A percentile compares a stretch with the other conserved stretches of the same genome.
Conservation (phyloP, 495 filamentous ascomycete species). For the Aspergillus ostianus region DNA sequence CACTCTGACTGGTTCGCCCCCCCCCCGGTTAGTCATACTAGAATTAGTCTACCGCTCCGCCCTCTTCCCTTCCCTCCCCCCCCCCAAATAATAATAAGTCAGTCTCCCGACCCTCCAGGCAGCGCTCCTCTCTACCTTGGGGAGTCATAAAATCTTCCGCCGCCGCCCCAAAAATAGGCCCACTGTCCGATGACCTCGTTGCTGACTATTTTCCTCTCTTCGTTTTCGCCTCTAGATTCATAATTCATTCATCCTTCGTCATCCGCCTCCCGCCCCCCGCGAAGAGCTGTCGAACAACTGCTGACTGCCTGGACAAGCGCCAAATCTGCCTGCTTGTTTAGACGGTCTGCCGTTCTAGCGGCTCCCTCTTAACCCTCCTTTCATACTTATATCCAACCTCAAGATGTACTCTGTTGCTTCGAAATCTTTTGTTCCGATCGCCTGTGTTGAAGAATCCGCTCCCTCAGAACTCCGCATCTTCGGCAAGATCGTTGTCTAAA, state of each 20-base stretch:
- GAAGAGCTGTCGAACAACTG: constrained; percentile 4
- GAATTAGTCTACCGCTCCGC: constrained; percentile 17
- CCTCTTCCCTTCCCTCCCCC: neutral
- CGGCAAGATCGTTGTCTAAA: constrained; percentile 28
- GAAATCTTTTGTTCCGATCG: constrained; percentile 30
- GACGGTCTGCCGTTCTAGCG: constrained; percentile 26
- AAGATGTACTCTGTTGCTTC: constrained; percentile 36
- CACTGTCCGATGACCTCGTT: constrained; percentile 7
- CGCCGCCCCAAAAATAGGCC: constrained; percentile 5
- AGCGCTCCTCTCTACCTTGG: constrained; percentile 19
- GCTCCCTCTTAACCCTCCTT: constrained; percentile 21
- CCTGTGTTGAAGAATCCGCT: constrained; percentile 27
- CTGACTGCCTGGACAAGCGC: constrained; percentile 29
- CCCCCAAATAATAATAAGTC: neutral
- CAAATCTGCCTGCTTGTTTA: constrained; percentile 25
- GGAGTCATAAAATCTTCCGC: constrained; percentile 19
- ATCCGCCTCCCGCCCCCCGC: neutral
- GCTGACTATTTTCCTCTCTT: constrained; percentile 17
- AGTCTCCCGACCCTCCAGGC: constrained; percentile 8
- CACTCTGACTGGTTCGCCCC: constrained; percentile 14
- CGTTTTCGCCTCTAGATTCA: constrained; percentile 12
- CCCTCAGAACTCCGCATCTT: constrained; percentile 25
- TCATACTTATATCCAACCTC: constrained; percentile 17
- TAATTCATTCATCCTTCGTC: neutral
- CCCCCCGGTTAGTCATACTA: constrained; percentile 19